A percentile compares a stretch with the other conserved stretches of the same genome.
These are phyloP conservation scores for Annulohypoxylon nitens DNA, from an alignment of 495 filamentous ascomycete species.

Conservation along the genomic window DNA sequence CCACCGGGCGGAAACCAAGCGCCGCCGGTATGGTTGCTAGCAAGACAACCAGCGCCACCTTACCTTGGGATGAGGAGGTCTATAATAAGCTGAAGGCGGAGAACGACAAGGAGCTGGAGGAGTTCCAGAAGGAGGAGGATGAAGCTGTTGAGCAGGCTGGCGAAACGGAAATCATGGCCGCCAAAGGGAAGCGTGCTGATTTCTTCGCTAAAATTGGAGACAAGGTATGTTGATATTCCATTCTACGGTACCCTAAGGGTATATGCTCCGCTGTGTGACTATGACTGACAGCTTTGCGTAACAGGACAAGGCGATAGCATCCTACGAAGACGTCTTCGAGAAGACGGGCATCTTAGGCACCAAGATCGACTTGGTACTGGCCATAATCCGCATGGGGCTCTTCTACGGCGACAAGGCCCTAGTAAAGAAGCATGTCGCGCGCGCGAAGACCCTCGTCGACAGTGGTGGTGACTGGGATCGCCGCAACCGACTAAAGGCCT, in stretches of 20 bases:
- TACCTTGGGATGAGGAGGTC: slow-evolving; percentile 90
- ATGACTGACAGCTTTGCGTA: slow-evolving; percentile 27
- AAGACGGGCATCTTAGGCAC: slow-evolving; percentile 94
- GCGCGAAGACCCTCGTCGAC: slow-evolving; percentile 90
- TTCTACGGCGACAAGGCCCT: slow-evolving; percentile 93
- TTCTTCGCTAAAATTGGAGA: slow-evolving; percentile 95
- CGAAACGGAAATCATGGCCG: slow-evolving; percentile 93
- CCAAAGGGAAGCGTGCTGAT: slow-evolving; percentile 93
- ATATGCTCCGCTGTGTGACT: not conserved
- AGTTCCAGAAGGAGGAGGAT: slow-evolving; percentile 95
- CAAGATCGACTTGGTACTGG: slow-evolving; percentile 95
- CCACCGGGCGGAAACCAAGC: slow-evolving; percentile 67
- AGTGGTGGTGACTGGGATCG: slow-evolving; percentile 98
- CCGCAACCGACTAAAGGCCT: slow-evolving; percentile 96
- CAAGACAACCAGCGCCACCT: slow-evolving; percentile 70
- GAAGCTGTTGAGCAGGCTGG: slow-evolving; percentile 95
- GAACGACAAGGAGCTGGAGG: slow-evolving; percentile 90
- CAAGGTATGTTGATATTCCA: slow-evolving; percentile 72
- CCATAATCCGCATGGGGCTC: slow-evolving; percentile 93
- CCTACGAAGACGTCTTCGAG: slow-evolving; percentile 91
- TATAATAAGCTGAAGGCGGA: slow-evolving; percentile 88
- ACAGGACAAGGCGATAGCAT: slow-evolving; percentile 91
- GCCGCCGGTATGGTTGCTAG: slow-evolving; percentile 80
- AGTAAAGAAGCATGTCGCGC: slow-evolving; percentile 93
- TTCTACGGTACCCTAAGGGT: not conserved